A percentile compares a stretch with the other conserved stretches of the same genome.
Conservation (phyloP, 345 rosid genomes). For the Eutrema heterophyllum region DNA sequence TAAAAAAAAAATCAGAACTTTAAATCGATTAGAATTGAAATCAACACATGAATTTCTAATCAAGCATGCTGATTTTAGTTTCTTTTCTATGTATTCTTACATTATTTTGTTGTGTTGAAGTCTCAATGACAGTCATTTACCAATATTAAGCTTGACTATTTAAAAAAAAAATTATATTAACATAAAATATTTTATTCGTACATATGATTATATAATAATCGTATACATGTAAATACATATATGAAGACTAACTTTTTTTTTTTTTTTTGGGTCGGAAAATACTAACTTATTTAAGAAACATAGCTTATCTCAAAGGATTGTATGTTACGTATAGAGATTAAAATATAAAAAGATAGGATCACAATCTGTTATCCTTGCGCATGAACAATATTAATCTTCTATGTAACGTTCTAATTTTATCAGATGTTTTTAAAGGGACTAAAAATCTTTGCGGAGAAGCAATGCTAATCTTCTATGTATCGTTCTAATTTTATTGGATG, state of each 20-base stretch:
- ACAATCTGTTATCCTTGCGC: no score
- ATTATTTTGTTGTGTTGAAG: neutral
- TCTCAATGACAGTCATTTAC: neutral
- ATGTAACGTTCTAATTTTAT: no score
- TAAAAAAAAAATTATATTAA: neutral
- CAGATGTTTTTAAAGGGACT: no score
- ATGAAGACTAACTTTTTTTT: neutral
- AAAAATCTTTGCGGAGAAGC: no score
- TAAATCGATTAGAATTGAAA: neutral
- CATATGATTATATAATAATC: neutral
- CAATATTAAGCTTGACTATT: neutral
- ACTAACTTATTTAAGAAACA: neutral
- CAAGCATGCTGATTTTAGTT: neutral
- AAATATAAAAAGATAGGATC: neutral
- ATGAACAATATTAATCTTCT: no score
- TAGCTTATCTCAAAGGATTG: neutral
- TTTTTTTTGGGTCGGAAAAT: no score
- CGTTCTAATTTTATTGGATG: no score
- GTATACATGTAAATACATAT: no score
- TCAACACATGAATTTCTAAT: neutral
- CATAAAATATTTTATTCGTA: neutral
- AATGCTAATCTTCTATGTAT: no score
- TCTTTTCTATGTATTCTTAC: neutral
- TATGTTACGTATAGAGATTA: neutral
- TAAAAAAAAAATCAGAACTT: neutral